phyloP scores from a whole-genome alignment of 2,329 filamentous ascomycete genomes.

The Diaporthe ilicicola region DNA sequence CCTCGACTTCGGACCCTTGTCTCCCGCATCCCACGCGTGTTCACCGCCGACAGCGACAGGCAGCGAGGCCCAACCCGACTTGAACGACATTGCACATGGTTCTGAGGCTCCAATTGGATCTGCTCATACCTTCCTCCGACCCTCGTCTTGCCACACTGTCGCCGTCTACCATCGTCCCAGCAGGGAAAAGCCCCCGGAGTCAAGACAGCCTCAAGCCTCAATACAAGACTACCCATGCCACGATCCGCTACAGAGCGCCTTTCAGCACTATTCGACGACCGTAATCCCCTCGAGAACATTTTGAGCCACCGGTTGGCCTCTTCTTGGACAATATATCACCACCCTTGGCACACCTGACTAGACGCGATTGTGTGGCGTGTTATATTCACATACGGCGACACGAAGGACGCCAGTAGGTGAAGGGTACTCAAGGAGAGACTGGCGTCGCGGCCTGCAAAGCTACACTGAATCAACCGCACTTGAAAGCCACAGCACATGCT shows the following conservation, averaged over 20 bases:
- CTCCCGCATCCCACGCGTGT: conserved; percentile 24
- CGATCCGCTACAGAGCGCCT: neutral
- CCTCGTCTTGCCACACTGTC: neutral
- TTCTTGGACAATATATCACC: neutral
- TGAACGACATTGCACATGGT: neutral
- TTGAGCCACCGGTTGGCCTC: neutral
- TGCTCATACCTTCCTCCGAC: neutral
- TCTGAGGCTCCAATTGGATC: neutral
- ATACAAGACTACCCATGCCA: neutral
- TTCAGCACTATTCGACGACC: neutral
- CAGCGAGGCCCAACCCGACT: neutral
- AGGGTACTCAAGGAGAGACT: neutral
- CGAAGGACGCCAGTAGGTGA: no score
- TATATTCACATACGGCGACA: neutral
- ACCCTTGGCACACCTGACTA: neutral
- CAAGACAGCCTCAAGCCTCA: neutral
- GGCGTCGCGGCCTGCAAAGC: neutral
- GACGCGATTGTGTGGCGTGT: conserved; percentile 23
- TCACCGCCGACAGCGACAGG: conserved; percentile 26
- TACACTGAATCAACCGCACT: neutral
- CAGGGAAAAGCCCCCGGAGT: neutral
- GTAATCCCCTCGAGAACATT: no score
- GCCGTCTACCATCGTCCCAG: neutral
- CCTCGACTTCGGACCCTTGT: conserved; percentile 28
- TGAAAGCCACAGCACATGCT: neutral